Percentiles rank a stretch among this genome's conserved stretches.
Conservation (phyloP, 805 yeast species). For the Hanseniaspora thailandica region DNA sequence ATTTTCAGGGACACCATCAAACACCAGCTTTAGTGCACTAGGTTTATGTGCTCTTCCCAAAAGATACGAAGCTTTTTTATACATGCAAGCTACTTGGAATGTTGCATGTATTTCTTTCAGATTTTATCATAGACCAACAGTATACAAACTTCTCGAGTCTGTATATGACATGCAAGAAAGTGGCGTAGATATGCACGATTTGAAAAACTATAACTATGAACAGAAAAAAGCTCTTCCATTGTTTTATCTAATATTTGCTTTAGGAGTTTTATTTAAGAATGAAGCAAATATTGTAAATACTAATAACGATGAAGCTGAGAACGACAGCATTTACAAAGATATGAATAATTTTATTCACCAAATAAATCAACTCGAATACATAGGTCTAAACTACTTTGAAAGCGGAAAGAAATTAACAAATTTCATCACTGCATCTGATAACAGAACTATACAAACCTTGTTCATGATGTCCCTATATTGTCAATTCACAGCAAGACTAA, state of each 20-base stretch:
- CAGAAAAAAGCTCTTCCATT: constrained; percentile 69
- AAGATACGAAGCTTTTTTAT: constrained; percentile 54
- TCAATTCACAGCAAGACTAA: constrained; percentile 77
- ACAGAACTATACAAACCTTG: constrained; percentile 70
- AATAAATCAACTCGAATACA: constrained; percentile 40
- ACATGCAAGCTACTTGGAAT: constrained; percentile 70
- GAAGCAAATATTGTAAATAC: constrained; percentile 19
- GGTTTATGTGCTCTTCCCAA: constrained; percentile 54
- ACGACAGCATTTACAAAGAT: constrained; percentile 26
- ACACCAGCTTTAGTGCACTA: background rate
- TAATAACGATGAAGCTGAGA: constrained; percentile 20
- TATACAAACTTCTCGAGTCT: constrained; percentile 60
- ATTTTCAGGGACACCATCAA: background rate
- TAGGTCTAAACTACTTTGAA: constrained; percentile 67
- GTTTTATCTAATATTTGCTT: constrained; percentile 76
- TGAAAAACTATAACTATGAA: constrained; percentile 49
- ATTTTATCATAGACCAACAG: constrained; percentile 75
- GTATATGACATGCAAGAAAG: constrained; percentile 60
- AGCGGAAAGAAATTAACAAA: constrained; percentile 73
- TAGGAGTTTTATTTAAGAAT: constrained; percentile 68
- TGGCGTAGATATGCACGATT: background rate
- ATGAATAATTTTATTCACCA: constrained; percentile 17
- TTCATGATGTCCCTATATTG: constrained; percentile 76
- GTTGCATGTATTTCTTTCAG: constrained; percentile 76
- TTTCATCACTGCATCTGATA: constrained; percentile 69